Percentiles rank a stretch among this genome's conserved stretches.
These are phyloP conservation scores for Plasmodium fragile DNA, from an alignment of 169 alveolate genomes.

Conservation along the genomic window DNA sequence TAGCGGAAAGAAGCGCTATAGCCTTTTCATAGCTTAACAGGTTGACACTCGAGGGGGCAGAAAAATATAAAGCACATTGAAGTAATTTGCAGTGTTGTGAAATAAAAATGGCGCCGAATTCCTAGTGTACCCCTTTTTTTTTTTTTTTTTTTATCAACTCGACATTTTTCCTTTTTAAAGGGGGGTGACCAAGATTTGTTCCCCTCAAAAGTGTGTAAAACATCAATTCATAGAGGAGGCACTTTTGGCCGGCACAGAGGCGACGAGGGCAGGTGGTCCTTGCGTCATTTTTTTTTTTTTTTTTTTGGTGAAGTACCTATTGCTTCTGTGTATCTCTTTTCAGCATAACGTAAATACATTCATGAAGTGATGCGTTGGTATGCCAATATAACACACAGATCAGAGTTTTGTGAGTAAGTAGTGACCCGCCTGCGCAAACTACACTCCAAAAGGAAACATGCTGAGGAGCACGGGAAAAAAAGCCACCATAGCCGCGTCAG, in stretches of 20 bases:
- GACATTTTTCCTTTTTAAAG: neutral
- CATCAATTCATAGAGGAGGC: neutral
- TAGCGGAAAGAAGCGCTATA: neutral
- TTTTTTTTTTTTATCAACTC: neutral
- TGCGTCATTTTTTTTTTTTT: neutral
- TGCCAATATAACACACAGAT: neutral
- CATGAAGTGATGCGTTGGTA: neutral
- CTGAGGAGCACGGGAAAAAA: constrained; percentile 41
- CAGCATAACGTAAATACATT: neutral
- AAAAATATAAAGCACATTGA: neutral
- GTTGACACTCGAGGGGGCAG: neutral
- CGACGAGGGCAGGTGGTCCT: neutral
- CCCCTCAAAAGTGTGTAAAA: neutral
- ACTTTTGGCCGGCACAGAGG: neutral
- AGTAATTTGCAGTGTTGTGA: neutral
- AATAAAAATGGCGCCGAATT: neutral
- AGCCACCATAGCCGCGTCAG: neutral
- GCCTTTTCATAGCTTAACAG: neutral
- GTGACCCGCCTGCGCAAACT: neutral
- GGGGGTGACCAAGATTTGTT: neutral
- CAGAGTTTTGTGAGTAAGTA: neutral
- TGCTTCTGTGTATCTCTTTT: neutral
- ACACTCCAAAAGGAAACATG: neutral
- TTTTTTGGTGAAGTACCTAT: neutral
- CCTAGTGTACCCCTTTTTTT: neutral